Base-by-base conservation (phyloP, 2,329 filamentous ascomycete species). In the Penicillium sp. region DNA sequence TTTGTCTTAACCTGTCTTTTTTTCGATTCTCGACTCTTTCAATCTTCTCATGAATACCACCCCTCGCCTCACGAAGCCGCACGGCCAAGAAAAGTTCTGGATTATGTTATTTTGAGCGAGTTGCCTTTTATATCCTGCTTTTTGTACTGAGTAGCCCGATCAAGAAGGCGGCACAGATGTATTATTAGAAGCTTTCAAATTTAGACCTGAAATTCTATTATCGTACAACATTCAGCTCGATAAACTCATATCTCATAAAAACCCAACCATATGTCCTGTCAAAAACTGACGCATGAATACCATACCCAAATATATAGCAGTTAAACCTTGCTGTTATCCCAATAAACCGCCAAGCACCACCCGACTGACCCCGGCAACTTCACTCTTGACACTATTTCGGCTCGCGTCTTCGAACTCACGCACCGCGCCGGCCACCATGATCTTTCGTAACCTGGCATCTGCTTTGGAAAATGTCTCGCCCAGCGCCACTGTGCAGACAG, bases 331-430 rank as follows among this genome's bases (percentile, higher is more conserved):
- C 52, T n/a, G 40, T 62, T 66, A 76, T 19, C 75, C 77, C 84
- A 97, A 88, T 65, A 97, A 78, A 0, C 93, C 94, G 3, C 92
- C 91, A 1, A 97, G 77, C 2, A 97, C 92, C 31, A 97, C 89
- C 74, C 91, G 94, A 50, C 91, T 90, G 40, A 99, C 86, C 35
- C 89, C 92, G 1, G 88, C 87, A 48, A 97, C 82, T 77, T 99
- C 94, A 13, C 84, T 84, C 77, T 89, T 93, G 31, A 91, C 85
- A 10, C 89, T 88, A 45, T 80, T 81, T 46, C 93, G 81, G 72
- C 89, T 94, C 21, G 86, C 85, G 57, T 97, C 93, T 73, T 97
- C 94, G 73, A 97, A 97, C 71, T 99, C 94, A 65, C 92, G 88
- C 48, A 97, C 88, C 1, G 95, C 86, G 6, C 89, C 89, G 47